A percentile compares a stretch with the other conserved stretches of the same genome.
phyloP scores from a whole-genome alignment of 2,329 filamentous ascomycete species.

The Penicillium aurantiogriseum region DNA sequence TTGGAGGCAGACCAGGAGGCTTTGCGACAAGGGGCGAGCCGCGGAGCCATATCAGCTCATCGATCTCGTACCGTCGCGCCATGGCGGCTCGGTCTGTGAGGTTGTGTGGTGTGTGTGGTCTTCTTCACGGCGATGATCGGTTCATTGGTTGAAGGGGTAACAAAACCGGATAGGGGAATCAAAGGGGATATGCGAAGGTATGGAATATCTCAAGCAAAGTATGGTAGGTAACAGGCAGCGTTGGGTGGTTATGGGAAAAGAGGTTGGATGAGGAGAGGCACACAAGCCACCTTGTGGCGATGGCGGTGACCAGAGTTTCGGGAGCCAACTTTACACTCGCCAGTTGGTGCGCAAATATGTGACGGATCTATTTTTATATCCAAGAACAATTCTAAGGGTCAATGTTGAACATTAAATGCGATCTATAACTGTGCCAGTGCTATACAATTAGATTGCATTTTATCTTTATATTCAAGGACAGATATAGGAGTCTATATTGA shows the following conservation, averaged over 20 bases:
- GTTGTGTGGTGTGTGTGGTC: slow-evolving; percentile 26
- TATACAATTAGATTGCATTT: background rate
- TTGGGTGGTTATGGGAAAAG: slow-evolving; percentile 11
- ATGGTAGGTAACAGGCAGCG: slow-evolving; percentile 1
- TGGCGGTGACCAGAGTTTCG: slow-evolving; percentile 23
- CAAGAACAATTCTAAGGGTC: background rate
- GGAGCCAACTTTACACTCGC: slow-evolving; percentile 1
- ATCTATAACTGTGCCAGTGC: too few species aligned
- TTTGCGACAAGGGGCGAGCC: slow-evolving; percentile 80
- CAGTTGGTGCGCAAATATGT: background rate
- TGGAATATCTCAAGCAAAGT: background rate
- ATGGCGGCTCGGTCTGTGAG: slow-evolving; percentile 32
- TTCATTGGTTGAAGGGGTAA: slow-evolving; percentile 28
- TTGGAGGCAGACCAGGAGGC: slow-evolving; percentile 73
- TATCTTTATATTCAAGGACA: too few species aligned
- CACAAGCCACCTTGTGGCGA: slow-evolving; percentile 30
- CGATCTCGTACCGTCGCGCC: slow-evolving; percentile 67
- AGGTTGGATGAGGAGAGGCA: slow-evolving; percentile 23
- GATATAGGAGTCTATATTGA: too few species aligned
- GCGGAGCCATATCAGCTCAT: slow-evolving; percentile 72
- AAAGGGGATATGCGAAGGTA: background rate
- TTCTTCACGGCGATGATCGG: slow-evolving; percentile 28
- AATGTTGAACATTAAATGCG: too few species aligned
- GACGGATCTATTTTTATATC: background rate
- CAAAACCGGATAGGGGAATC: slow-evolving; percentile 1